Evolutionary conservation across 495 filamentous ascomycete genomes (phyloP), one percentile per base, ranked within the genome.

Genomic region (Aspergillus mulundensis): DNA sequence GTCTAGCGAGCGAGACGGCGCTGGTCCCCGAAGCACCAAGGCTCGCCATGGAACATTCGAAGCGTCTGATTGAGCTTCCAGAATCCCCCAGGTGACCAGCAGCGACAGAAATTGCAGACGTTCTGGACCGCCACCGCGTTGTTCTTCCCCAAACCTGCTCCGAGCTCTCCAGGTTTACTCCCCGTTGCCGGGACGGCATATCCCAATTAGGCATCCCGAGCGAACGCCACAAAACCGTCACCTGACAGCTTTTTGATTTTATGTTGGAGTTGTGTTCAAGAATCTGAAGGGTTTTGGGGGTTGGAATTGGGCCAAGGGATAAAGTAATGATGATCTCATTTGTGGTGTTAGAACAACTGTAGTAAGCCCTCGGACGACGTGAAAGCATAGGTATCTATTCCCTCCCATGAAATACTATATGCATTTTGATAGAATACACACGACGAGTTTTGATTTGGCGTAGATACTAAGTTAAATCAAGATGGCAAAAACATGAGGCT

Each of bases 11-110:
- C n/a, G 32, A 36, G 32, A 10, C 32, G 32, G 32, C 32, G 11
- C 12, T 36, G 25, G 8, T 36, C 12, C 11, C 12, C 32, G 12
- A 36, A 36, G 12, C 11, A 2, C 32, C 32, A 36, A 36, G 12
- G 8, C 32, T 18, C 21, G 49, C 30, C 28, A 47, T 58, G 25
- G 56, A 58, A 58, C 42, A 40, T 53, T 58, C 56, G 42, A 54
- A 40, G 16, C 2, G 49, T 19, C 32, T 44, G 30, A 47, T 41
- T 36, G 18, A 16, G 56, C 56, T 58, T 58, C 56, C 56, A 58
- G 56, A 53, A 53, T 5, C 28, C 40, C 32, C 56, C 41, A 52
- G 54, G 40, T 58, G 56, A 58, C 16, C 41, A 43, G 23, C 28
- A 43, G 50, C 50, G 24, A 42, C 50, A 41, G 34, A 38, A 18